Evolutionary conservation across 768 basidiomycete genomes (phyloP).

Genomic region (Hirschioporus abietinus): DNA sequence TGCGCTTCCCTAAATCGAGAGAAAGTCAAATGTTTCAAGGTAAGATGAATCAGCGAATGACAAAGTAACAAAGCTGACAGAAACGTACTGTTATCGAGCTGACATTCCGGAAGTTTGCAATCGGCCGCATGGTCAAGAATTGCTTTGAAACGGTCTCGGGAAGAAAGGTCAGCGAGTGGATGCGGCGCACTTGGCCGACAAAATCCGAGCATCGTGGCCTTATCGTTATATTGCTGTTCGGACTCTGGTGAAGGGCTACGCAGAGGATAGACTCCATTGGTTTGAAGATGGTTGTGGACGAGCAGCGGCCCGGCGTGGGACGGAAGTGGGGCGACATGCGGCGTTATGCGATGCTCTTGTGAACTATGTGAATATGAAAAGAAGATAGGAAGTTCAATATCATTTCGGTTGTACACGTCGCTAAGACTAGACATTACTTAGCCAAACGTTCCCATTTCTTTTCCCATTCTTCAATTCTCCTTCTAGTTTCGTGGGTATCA

Average conservation of each 20-base stretch:
- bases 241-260: not conserved
- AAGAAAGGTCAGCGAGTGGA: not conserved
- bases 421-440: not conserved
- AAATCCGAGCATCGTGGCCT: not conserved
- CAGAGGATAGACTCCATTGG: not conserved
- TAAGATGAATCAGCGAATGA: too few species aligned
- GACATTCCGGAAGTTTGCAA: not conserved
- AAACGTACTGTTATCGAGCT: not conserved
- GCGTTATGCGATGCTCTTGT: not conserved
- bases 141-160: not conserved
- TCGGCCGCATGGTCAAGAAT: not conserved
- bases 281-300: not conserved
- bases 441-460: not conserved
- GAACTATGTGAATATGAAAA: not conserved
- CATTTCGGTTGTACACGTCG: not conserved
- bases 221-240: not conserved
- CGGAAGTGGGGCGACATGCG: not conserved
- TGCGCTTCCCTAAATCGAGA: not conserved
- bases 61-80: not conserved
- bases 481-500: not conserved
- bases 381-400: not conserved
- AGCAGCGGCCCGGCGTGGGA: not conserved
- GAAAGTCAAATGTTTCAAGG: not conserved
- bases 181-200: not conserved
- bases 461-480: not conserved